These are phyloP conservation scores for Aureobasidium sp. DNA, from an alignment of 2,329 filamentous ascomycete species.

Conservation along the genomic window DNA sequence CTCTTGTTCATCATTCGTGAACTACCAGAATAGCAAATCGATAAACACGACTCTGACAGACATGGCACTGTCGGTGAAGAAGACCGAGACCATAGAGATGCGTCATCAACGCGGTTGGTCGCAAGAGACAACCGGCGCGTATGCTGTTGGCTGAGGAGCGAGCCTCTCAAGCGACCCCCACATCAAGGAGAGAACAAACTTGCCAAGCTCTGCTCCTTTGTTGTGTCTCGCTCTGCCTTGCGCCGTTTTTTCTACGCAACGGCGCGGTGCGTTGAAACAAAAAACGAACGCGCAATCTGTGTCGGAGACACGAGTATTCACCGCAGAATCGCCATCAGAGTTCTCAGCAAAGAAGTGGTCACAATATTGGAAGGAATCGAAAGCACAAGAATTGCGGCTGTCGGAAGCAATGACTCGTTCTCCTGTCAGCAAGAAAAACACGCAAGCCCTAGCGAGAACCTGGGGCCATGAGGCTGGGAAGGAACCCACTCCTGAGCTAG, in stretches of 20 bases:
- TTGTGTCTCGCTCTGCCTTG: background rate
- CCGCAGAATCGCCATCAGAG: background rate
- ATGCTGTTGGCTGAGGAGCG: slow-evolving; percentile 3
- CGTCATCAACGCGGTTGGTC: slow-evolving; percentile 1
- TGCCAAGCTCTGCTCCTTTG: background rate
- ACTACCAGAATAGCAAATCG: background rate
- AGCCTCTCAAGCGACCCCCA: background rate
- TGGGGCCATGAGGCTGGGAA: slow-evolving; percentile 6
- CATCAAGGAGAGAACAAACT: background rate
- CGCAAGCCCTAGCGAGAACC: slow-evolving; percentile 8
- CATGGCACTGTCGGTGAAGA: background rate
- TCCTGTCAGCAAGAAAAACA: background rate
- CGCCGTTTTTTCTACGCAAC: slow-evolving; percentile 2
- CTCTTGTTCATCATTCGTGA: background rate
- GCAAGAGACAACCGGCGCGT: slow-evolving; percentile 7
- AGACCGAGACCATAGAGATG: background rate
- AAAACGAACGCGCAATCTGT: slow-evolving; percentile 8
- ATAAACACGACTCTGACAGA: background rate
- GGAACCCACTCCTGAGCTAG: slow-evolving; percentile 10
- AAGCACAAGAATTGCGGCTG: background rate
- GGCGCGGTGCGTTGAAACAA: background rate
- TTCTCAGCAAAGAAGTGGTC: background rate
- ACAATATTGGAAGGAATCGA: background rate
- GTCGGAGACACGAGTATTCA: background rate
- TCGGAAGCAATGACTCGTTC: background rate